Base-by-base conservation (phyloP, 805 yeast genomes). In the Kodamaea sagamina region DNA sequence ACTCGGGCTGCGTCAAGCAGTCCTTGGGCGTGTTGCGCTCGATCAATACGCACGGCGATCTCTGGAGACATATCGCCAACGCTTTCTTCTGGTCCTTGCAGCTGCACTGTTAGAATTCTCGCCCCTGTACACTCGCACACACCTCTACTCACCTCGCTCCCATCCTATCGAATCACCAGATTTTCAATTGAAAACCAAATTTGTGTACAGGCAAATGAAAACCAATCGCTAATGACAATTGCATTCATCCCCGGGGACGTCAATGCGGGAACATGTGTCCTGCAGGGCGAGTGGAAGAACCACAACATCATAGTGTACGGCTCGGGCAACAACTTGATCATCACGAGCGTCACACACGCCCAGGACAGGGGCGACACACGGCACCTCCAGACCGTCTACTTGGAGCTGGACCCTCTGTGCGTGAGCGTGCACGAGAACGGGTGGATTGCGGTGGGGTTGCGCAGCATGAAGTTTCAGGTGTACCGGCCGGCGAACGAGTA, bases 1-100 rank as follows among this genome's bases (percentile, higher is more conserved):
- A 74, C 48, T 84, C 84, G 1, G 96, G 95, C 49, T 90, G 74
- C 28, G 86, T 84, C 15, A 90, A 64, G 59, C 99, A 92, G 46
- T 89, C 83, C 48, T 88, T 84, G 2, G 98, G 98, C 1, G 87
- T 87, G 64, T 93, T 76, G 51, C 99, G 75, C 48, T 93, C 87
- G 16, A 92, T 77, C 69, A 92, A 74, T 39, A 92, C 99, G 64
- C 99, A 92, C 11, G 98, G 98, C 4, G 97, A 89, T 58, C 97
- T 78, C 63, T 92, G 99, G 38, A 92, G 75, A 62, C 99, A 92
- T 15, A 92, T 82, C 7, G 98, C 98, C 45, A 93, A 87, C n/a
- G 95, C 96, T 54, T 80, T 89, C 57, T 90, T 80, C 60, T 92
- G 95, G 64, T 92, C 99, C 58, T 86, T 84, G 63, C 99, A 92